Evolutionary conservation across 139 green algal species (phyloP), one percentile per base, ranked within the genome.

Genomic region (Chara braunii): DNA sequence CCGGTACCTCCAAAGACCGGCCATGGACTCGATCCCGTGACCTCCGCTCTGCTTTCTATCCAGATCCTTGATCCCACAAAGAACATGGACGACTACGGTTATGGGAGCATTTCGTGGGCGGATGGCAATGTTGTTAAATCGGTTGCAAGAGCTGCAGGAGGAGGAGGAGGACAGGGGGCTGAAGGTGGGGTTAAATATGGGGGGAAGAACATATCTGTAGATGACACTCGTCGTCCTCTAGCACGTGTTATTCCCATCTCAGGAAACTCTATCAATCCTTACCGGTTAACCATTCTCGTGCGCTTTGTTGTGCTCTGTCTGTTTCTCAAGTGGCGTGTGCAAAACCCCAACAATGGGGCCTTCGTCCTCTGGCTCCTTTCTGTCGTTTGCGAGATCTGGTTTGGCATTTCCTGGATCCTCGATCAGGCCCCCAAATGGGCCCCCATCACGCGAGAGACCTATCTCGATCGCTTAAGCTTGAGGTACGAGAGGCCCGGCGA

Each of bases 101-200:
- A 74, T 36, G 65, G 65, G 30, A 74, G 65, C 65, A 61, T 74
- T 26, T 42, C 60, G 7, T 74, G 65, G 65, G 58, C 67, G 58
- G 56, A 70, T 2, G 26, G 65, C 30, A n/a, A n/a, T n/a, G n/a
- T n/a, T n/a, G n/a, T n/a, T n/a, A n/a, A n/a, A n/a, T n/a, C n/a
- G n/a, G n/a, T n/a, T n/a, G n/a, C n/a, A n/a, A n/a, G n/a, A n/a
- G n/a, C n/a, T n/a, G n/a, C n/a, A n/a, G n/a, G n/a, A n/a, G n/a
- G n/a, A n/a, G n/a, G n/a, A n/a, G n/a, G n/a, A n/a, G n/a, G 40
- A 18, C 40, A 48, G 40, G 18, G 40, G 40, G 18, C 18, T 18
- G 18, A 18, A 18, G 18, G 40, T 18, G 18, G 40, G 40, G n/a
- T n/a, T n/a, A n/a, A n/a, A n/a, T n/a, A n/a, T n/a, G n/a, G n/a